These are phyloP conservation scores for Carnegiea gigantea DNA, from an alignment of 179 eudicot genomes.

Conservation along the genomic window DNA sequence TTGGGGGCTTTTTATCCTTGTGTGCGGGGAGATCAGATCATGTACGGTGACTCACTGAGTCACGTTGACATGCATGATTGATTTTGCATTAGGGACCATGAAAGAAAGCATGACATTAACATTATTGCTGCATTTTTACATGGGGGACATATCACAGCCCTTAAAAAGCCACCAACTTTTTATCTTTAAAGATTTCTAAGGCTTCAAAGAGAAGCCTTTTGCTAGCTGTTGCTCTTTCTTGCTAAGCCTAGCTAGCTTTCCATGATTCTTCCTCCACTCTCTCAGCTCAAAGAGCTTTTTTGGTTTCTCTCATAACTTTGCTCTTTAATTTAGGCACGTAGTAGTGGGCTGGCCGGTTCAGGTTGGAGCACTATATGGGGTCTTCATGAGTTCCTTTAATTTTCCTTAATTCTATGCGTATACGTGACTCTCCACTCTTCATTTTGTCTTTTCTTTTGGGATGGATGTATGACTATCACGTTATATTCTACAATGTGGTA, in stretches of 20 bases:
- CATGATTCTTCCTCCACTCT: slow-evolving; percentile 37
- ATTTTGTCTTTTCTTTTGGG: background rate
- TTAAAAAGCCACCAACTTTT: slow-evolving; percentile 28
- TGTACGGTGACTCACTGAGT: slow-evolving; percentile 17
- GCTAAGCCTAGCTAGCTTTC: slow-evolving; percentile 32
- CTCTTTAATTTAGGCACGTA: background rate
- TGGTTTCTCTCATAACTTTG: background rate
- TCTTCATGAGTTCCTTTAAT: background rate
- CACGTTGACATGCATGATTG: slow-evolving; percentile 20
- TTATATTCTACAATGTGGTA: background rate
- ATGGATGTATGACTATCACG: background rate
- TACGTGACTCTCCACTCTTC: background rate
- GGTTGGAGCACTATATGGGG: slow-evolving; percentile 21
- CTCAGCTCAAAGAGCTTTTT: background rate
- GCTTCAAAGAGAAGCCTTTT: slow-evolving; percentile 35
- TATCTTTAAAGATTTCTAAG: slow-evolving; percentile 25
- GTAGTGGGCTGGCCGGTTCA: background rate
- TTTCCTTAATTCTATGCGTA: background rate
- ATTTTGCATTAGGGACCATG: background rate
- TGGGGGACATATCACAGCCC: slow-evolving; percentile 24
- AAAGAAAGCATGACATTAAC: background rate
- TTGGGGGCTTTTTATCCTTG: slow-evolving; percentile 45
- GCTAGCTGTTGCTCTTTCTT: slow-evolving; percentile 30
- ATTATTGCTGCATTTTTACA: slow-evolving; percentile 4
- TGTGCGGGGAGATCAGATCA: slow-evolving; percentile 28